Evolutionary conservation across 768 basidiomycete species (phyloP), one percentile per base, ranked within the genome.

Genomic region (Myochromella boudieri): DNA sequence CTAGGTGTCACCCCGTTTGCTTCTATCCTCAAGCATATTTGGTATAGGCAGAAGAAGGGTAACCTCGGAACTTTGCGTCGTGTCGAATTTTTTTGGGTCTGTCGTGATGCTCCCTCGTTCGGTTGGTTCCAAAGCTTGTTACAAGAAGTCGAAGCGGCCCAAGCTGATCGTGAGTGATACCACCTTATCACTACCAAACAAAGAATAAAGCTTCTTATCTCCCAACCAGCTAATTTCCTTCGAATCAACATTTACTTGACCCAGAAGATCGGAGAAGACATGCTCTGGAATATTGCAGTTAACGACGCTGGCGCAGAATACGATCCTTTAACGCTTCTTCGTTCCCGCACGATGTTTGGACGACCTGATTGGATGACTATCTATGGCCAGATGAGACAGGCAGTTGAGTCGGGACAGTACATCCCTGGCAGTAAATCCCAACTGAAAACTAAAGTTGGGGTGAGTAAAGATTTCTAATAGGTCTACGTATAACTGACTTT

Each of bases 41-140:
- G 93, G 93, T 95, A 95, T 71, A 81, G 83, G 56, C 92, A 95
- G 66, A 84, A 82, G 69, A 77, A 76, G 46, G 85, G 86, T 32
- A 77, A 80, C 48, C 71, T 95, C 27, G 89, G 90, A 25, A 79
- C 84, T 24, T 82, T 97, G 46, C 84, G 86, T 42, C 82, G 88
- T 33, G 95, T 97, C 48, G 91, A 95, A 58, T 95, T 95, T 68
- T 90, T 95, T 71, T 95, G 93, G 94, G 80, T 91, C 53, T 90
- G 86, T 64, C 85, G 90, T 62, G 90, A 94, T 55, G 83, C 88
- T n/a, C 91, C 91, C n/a, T 90, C 89, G n/a, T 93, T 97, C 59
- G 93, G 91, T 57, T 97, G 94, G 94, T 95, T 97, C 80, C 91
- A 95, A 65, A 84, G 78, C 51, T 70, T 97, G 42, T 75, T 97